A percentile compares a stretch with the other conserved stretches of the same genome.
Conservation (phyloP, 2,329 filamentous ascomycete species). For the Pestalotiopsis sp. region DNA sequence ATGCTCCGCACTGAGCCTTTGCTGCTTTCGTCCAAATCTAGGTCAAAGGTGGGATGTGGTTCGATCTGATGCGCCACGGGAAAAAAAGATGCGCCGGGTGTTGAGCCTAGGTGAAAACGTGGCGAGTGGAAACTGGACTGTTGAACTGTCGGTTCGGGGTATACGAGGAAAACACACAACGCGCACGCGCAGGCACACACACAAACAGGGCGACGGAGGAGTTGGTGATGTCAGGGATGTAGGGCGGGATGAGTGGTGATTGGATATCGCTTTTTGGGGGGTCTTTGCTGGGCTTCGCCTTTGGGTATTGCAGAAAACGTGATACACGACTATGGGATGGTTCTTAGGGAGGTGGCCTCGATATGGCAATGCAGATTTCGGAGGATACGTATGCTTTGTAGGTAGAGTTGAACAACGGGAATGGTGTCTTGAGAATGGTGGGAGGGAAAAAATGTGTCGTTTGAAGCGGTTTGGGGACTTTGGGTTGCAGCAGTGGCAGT, state of each 20-base stretch:
- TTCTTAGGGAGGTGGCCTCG: background rate
- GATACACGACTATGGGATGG: background rate
- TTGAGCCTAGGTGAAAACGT: background rate
- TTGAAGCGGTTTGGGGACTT: background rate
- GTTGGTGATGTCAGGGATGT: constrained; percentile 6
- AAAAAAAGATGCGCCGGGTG: background rate
- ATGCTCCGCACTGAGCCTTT: background rate
- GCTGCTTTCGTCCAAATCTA: background rate
- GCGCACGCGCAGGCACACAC: background rate
- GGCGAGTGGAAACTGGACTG: background rate
- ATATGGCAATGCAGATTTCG: background rate
- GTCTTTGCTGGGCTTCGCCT: background rate
- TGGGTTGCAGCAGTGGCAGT: background rate
- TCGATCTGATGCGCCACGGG: background rate
- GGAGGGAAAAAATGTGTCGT: background rate
- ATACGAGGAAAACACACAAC: background rate
- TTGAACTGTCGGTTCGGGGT: background rate
- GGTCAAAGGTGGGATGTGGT: background rate
- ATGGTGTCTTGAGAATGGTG: background rate
- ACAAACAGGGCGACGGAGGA: background rate
- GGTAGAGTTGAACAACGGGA: background rate
- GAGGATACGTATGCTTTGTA: background rate
- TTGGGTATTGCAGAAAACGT: background rate
- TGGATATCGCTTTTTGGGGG: background rate
- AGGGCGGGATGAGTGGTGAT: background rate